Evolutionary conservation across 306 rosid genomes (phyloP).

Genomic region (Senna tora): DNA sequence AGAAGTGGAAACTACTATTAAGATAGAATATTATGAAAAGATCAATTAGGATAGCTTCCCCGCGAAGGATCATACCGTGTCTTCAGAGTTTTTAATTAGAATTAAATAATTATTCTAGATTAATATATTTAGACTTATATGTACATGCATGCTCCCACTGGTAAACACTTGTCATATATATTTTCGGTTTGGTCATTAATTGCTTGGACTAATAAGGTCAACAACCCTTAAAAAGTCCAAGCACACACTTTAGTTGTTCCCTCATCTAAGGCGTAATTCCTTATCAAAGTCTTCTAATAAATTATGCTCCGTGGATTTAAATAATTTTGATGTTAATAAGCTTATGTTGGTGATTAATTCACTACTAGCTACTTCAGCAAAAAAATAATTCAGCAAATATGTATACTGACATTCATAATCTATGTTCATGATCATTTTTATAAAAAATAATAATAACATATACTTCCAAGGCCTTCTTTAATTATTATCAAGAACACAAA

Average conservation of each 20-base stretch:
- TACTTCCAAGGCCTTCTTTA: neutral
- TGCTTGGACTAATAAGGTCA: slow-evolving; percentile 2
- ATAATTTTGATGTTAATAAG: too few species aligned
- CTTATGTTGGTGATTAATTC: too few species aligned
- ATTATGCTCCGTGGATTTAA: too few species aligned
- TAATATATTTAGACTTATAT: neutral
- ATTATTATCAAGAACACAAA: neutral
- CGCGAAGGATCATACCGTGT: neutral
- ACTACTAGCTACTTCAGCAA: too few species aligned
- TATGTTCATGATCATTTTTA: too few species aligned
- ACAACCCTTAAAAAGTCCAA: neutral
- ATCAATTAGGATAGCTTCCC: neutral
- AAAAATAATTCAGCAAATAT: too few species aligned
- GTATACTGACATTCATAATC: too few species aligned
- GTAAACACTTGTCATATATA: neutral
- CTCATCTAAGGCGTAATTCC: slow-evolving; percentile 27
- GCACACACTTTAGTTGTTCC: slow-evolving; percentile 2
- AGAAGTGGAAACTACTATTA: neutral
- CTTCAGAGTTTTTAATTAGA: neutral
- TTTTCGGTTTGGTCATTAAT: slow-evolving; percentile 4
- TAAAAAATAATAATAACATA: too few species aligned
- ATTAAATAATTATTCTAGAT: neutral
- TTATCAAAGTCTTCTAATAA: neutral
- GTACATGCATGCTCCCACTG: neutral
- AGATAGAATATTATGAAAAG: neutral